phyloP scores from a whole-genome alignment of 2,329 filamentous ascomycete genomes.

The Coniochaeta ligniaria region DNA sequence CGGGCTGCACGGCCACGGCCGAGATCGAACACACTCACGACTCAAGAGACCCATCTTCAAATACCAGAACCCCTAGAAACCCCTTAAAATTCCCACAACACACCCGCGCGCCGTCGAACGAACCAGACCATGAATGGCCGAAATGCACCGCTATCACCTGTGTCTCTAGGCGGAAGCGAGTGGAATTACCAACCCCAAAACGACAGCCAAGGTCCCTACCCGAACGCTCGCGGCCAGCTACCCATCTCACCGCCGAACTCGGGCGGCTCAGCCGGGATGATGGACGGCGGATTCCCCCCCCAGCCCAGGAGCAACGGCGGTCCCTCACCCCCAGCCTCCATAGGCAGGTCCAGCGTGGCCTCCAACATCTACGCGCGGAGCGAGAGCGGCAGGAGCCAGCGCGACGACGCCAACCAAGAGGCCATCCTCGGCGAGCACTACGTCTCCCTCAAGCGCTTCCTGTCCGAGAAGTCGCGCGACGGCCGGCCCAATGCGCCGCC shows the following conservation, averaged over 20 bases:
- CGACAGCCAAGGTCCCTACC: slow-evolving; percentile 44
- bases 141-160: slow-evolving; percentile 72
- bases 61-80: background rate
- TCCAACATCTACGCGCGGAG: slow-evolving; percentile 61
- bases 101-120: background rate
- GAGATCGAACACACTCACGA: background rate
- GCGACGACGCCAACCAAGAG: slow-evolving; percentile 51
- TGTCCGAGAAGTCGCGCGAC: slow-evolving; percentile 64
- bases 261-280: slow-evolving; percentile 46
- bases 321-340: slow-evolving; percentile 81
- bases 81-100: background rate
- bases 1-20: background rate
- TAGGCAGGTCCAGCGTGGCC: slow-evolving; percentile 78
- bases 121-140: slow-evolving; percentile 57
- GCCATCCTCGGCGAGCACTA: slow-evolving; percentile 73
- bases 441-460: slow-evolving; percentile 66
- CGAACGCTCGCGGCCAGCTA: slow-evolving; percentile 43
- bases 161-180: slow-evolving; percentile 77
- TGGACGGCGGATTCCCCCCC: slow-evolving; percentile 52
- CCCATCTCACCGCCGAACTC: slow-evolving; percentile 66
- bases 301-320: slow-evolving; percentile 50
- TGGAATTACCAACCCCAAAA: slow-evolving; percentile 56
- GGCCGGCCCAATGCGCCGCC: slow-evolving; percentile 67
- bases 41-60: background rate
- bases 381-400: slow-evolving; percentile 55